Evolutionary conservation across 1,139 yeast genomes (phyloP).

Genomic region (Debaryomyces subglobosus): DNA sequence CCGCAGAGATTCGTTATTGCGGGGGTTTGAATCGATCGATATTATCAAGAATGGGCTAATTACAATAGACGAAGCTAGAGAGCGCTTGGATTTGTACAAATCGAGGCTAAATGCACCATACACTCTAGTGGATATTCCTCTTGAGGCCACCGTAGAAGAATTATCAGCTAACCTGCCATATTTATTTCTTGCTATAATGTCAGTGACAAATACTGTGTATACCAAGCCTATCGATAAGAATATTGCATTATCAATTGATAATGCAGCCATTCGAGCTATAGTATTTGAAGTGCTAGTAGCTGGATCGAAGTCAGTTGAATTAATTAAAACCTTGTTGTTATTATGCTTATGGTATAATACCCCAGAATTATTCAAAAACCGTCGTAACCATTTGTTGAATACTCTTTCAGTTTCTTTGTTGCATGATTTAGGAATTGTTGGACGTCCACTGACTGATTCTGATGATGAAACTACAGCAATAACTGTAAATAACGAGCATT

Average conservation of each 20-base stretch:
- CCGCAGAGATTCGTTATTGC: conserved; percentile 37
- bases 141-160: conserved; percentile 43
- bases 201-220: conserved; percentile 55
- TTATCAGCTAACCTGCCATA: conserved; percentile 58
- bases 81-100: conserved; percentile 47
- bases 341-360: conserved; percentile 80
- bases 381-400: conserved; percentile 73
- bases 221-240: conserved; percentile 32
- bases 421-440: conserved; percentile 76
- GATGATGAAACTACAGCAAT: conserved; percentile 39
- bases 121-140: conserved; percentile 60
- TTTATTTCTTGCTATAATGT: conserved; percentile 65
- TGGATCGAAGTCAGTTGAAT: conserved; percentile 74
- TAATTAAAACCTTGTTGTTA: conserved; percentile 62
- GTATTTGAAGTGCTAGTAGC: conserved; percentile 65
- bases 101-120: conserved; percentile 40
- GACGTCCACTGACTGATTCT: conserved; percentile 34
- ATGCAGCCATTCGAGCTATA: conserved; percentile 58
- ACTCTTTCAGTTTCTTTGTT: conserved; percentile 69
- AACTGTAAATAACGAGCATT: conserved; percentile 8
- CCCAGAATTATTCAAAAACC: conserved; percentile 78
- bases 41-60: conserved; percentile 51
- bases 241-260: conserved; percentile 50
- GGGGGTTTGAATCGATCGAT: conserved; percentile 34
- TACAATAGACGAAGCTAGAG: conserved; percentile 51